These are phyloP conservation scores for Ceratocystis alfenasii DNA, from an alignment of 2,329 filamentous ascomycete genomes.

Conservation along the genomic window DNA sequence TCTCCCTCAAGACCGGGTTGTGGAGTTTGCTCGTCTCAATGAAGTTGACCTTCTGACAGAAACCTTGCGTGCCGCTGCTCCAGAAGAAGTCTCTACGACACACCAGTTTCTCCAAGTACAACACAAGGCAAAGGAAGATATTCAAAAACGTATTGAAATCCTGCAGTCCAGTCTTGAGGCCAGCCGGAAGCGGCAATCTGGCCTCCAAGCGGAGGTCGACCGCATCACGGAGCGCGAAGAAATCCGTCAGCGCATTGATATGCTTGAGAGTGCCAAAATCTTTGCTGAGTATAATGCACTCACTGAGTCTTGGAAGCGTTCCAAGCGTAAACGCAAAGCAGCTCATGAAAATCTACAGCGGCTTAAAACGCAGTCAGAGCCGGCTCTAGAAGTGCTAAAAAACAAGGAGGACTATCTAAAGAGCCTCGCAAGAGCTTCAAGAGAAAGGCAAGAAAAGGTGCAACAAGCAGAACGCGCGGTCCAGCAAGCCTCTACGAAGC, in stretches of 20 bases:
- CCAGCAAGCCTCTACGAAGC: neutral
- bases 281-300: constrained; percentile 51
- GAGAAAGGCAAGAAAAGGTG: neutral
- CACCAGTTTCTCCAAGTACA: constrained; percentile 63
- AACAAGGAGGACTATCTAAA: constrained; percentile 19
- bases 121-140: constrained; percentile 41
- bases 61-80: constrained; percentile 79
- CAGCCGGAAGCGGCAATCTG: constrained; percentile 58
- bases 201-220: constrained; percentile 70
- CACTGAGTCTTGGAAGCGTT: constrained; percentile 22
- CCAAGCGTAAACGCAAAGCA: constrained; percentile 38
- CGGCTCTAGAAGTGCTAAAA: constrained; percentile 18
- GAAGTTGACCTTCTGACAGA: constrained; percentile 72
- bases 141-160: constrained; percentile 42
- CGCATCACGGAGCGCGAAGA: constrained; percentile 63
- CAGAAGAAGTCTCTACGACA: constrained; percentile 65
- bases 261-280: constrained; percentile 52
- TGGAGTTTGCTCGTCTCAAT: constrained; percentile 77
- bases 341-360: constrained; percentile 27
- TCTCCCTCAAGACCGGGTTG: constrained; percentile 86
- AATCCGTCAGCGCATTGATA: constrained; percentile 32
- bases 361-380: constrained; percentile 17
- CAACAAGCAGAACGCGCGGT: constrained; percentile 9
- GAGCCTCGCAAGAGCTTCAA: constrained; percentile 3
- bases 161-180: constrained; percentile 44